A percentile compares a stretch with the other conserved stretches of the same genome.
Evolutionary conservation across 257 asterid species (phyloP).

Genomic region (Solanum bulbocastanum): DNA sequence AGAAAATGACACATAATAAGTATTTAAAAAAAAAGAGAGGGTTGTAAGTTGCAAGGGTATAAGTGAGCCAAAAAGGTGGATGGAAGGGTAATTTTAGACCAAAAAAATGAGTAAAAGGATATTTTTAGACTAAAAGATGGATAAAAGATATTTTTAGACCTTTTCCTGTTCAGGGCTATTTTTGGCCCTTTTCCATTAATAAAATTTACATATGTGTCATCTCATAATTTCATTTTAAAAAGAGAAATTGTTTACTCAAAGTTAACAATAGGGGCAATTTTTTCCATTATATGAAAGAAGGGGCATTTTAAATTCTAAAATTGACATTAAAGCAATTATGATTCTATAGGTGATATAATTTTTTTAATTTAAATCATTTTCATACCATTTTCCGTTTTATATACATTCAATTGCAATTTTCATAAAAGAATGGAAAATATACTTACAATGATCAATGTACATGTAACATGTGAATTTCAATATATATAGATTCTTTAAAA

Average conservation of each 20-base stretch:
- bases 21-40: no score
- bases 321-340: background rate
- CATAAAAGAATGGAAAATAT: background rate
- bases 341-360: background rate
- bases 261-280: background rate
- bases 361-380: background rate
- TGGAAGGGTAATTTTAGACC: no score
- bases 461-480: background rate
- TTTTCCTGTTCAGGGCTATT: no score
- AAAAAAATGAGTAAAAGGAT: no score
- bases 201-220: background rate
- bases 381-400: background rate
- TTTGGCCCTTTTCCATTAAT: no score
- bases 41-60: no score
- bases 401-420: background rate
- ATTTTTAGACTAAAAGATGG: no score
- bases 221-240: background rate
- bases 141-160: no score
- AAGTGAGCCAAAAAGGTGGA: no score
- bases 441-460: background rate
- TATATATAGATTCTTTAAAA: background rate
- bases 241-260: background rate
- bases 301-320: background rate
- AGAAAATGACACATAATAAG: no score
- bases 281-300: background rate